Percentiles rank a stretch among this genome's conserved stretches.
Evolutionary conservation across 1,284 basidiomycete species (phyloP).

Genomic region (Psilocybe mexicana): DNA sequence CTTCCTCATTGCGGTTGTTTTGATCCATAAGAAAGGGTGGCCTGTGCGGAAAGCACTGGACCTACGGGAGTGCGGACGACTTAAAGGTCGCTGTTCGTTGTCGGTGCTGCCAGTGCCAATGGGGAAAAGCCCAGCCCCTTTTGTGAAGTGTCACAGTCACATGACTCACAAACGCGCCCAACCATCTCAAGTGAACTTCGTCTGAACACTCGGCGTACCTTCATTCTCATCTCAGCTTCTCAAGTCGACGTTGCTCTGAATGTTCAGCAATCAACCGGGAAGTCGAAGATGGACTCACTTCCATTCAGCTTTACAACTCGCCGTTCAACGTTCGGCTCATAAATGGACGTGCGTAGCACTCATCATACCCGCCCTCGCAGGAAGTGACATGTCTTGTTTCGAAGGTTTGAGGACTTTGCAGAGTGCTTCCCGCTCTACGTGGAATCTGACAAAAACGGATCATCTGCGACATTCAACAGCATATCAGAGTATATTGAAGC

Average conservation of each 20-base stretch:
- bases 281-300: constrained; percentile 77
- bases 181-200: neutral
- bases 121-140: neutral
- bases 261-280: constrained; percentile 47
- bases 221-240: too few relatives aligned
- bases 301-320: constrained; percentile 71
- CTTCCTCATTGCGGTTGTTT: constrained; percentile 36
- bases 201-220: too few relatives aligned
- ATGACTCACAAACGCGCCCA: neutral
- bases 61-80: neutral
- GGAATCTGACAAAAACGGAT: constrained; percentile 70
- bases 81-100: neutral
- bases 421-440: constrained; percentile 77
- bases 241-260: constrained; percentile 15
- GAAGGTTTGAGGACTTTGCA: constrained; percentile 73
- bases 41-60: neutral
- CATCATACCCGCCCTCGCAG: constrained; percentile 1
- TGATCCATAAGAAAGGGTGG: constrained; percentile 14
- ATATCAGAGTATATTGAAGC: constrained; percentile 71
- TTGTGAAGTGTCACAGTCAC: neutral
- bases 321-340: constrained; percentile 71
- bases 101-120: neutral
- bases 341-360: constrained; percentile 73
- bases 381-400: neutral
- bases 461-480: constrained; percentile 63